These are phyloP conservation scores for Fusarium sp. DNA, from an alignment of 2,329 filamentous ascomycete genomes.

Conservation along the genomic window DNA sequence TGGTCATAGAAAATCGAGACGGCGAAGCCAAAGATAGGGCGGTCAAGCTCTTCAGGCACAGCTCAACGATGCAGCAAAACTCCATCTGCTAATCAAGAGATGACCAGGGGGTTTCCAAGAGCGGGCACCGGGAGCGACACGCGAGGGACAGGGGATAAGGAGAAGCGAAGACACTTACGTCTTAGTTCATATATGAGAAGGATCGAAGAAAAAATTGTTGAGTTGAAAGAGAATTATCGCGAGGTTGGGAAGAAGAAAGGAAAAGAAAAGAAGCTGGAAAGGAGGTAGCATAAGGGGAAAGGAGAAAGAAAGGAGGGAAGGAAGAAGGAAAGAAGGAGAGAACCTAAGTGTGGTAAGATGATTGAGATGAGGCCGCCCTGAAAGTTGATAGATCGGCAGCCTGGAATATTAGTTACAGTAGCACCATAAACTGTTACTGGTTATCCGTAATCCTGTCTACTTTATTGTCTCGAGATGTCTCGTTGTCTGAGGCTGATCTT, in stretches of 20 bases:
- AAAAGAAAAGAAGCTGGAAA: slow-evolving; percentile 10
- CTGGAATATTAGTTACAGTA: slow-evolving; percentile 23
- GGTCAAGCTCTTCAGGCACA: slow-evolving; percentile 39
- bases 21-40: slow-evolving; percentile 30
- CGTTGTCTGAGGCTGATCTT: background rate
- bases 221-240: slow-evolving; percentile 4
- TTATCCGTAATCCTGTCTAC: slow-evolving; percentile 12
- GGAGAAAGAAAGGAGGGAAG: slow-evolving; percentile 6
- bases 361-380: slow-evolving; percentile 35
- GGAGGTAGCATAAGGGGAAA: background rate
- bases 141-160: slow-evolving; percentile 34
- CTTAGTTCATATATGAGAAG: slow-evolving; percentile 30
- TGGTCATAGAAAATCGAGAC: slow-evolving; percentile 6
- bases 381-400: slow-evolving; percentile 25
- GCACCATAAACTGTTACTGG: slow-evolving; percentile 28
- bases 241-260: slow-evolving; percentile 23
- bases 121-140: slow-evolving; percentile 36
- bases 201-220: slow-evolving; percentile 25
- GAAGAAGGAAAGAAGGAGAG: background rate
- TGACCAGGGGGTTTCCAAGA: slow-evolving; percentile 29
- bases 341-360: slow-evolving; percentile 24
- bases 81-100: slow-evolving; percentile 38
- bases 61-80: slow-evolving; percentile 31
- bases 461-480: slow-evolving; percentile 34
- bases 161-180: slow-evolving; percentile 35